Base-by-base conservation (phyloP, 257 asterid species). In the Nicotiana attenuata region DNA sequence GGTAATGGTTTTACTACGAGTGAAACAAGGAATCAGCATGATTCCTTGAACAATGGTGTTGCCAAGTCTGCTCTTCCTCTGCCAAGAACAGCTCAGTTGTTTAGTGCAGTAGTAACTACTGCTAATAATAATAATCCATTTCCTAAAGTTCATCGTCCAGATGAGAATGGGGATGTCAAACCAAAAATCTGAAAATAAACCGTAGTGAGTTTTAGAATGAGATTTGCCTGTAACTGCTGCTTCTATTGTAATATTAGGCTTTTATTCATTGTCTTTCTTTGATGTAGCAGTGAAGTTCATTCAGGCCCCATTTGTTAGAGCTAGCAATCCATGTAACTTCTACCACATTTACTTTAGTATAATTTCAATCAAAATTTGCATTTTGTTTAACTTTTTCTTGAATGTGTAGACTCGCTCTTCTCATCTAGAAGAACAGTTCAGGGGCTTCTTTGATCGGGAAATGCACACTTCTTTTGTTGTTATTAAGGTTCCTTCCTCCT, bases 81-180 rank as follows among this genome's bases (percentile, higher is more conserved):
- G 29, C 84, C 80, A 24, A 78, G 86, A 84, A 81, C 87, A 33
- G 63, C 89, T 81, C 85, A 88, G 24, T 81, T 84, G 83, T 84
- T 86, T 76, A 84, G 81, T 64, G 20, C 83, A 64, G 76, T 87
- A 29, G 87, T 80, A 50, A 84, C 85, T 76, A 86, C 85, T 67
- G 82, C 57, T 82, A 84, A 81, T 85, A 88, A 83, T 66, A 81
- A 63, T 66, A 81, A 63, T 50, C 78, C 53, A 7, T 53, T 50
- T 85, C 86, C 84, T 69, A 90, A 59, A 88, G 81, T 83, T 81
- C 81, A 83, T 28, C 69, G 82, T 57, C 77, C 86, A 55, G 82
- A 85, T 53, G 94, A 87, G 84, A 91, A 92, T 81, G 97, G 92
- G 83, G 91, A 85, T 85, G 87, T 88, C 86, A 89, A 87, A 84